Evolutionary conservation across 371 early-diverging fungal genomes (phyloP).

Genomic region (Zopfochytrium polystomum): DNA sequence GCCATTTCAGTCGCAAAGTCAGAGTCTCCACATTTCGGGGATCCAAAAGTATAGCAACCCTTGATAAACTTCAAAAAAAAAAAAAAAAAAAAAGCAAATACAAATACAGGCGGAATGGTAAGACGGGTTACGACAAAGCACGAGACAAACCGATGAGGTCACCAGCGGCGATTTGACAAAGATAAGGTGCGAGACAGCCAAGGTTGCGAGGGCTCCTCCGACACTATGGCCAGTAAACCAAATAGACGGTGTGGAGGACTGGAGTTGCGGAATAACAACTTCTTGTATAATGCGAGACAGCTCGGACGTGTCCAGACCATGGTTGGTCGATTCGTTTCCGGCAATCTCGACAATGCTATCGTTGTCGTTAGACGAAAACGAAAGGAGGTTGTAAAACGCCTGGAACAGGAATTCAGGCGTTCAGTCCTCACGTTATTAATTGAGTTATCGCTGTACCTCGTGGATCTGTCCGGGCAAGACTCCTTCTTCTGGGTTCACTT

Average conservation of each 20-base stretch:
- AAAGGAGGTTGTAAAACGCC: constrained; percentile 25
- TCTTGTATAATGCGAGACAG: constrained; percentile 8
- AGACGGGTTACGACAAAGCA: too few relatives aligned
- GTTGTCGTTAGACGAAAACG: constrained; percentile 1
- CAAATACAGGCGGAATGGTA: not conserved
- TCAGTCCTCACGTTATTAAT: not conserved
- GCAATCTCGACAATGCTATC: not conserved
- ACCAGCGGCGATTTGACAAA: constrained; percentile 10
- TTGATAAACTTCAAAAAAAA: constrained; percentile 17
- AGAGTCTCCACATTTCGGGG: constrained; percentile 30
- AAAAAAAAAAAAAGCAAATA: not conserved
- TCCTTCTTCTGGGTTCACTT: constrained; percentile 9
- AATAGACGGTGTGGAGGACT: constrained; percentile 9
- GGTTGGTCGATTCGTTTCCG: not conserved
- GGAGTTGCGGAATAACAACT: constrained; percentile 5
- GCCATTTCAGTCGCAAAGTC: constrained; percentile 20
- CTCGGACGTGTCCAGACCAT: constrained; percentile 3
- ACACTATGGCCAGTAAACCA: constrained; percentile 33
- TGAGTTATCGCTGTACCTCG: constrained; percentile 11
- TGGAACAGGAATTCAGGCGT: not conserved
- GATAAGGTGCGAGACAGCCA: constrained; percentile 26
- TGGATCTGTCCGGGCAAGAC: constrained; percentile 25
- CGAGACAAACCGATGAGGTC: constrained; percentile 9
- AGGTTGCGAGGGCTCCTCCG: constrained; percentile 22
- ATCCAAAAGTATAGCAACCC: constrained; percentile 29